These are phyloP conservation scores for Suillus alpinus DNA, from an alignment of 768 basidiomycete genomes.

Conservation along the genomic window DNA sequence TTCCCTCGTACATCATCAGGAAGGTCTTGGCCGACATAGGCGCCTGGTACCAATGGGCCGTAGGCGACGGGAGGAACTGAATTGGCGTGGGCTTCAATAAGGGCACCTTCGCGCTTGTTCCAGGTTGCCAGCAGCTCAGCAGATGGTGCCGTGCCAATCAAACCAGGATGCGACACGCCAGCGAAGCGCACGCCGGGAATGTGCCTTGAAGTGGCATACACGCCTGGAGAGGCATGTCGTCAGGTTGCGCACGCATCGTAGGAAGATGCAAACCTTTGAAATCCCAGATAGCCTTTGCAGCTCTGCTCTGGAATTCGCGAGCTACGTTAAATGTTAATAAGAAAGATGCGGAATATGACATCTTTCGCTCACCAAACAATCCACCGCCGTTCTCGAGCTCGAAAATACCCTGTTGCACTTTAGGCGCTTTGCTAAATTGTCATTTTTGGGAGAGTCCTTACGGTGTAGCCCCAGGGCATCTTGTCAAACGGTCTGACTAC, in stretches of 20 bases:
- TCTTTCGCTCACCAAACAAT: conserved; percentile 48
- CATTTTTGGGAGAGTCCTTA: conserved; percentile 21
- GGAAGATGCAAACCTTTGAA: conserved; percentile 46
- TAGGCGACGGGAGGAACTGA: conserved; percentile 66
- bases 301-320: conserved; percentile 64
- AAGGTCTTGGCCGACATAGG: conserved; percentile 70
- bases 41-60: conserved; percentile 55
- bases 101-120: conserved; percentile 67
- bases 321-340: conserved; percentile 31
- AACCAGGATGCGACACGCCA: conserved; percentile 72
- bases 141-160: conserved; percentile 77
- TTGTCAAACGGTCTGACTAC: conserved; percentile 64
- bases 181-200: conserved; percentile 80
- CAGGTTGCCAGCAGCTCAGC: conserved; percentile 68
- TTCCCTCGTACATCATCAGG: conserved; percentile 42
- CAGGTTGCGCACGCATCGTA: background rate
- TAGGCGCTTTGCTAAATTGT: background rate
- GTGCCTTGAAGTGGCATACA: conserved; percentile 73
- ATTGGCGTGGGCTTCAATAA: conserved; percentile 52
- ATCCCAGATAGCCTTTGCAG: conserved; percentile 82
- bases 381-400: conserved; percentile 73
- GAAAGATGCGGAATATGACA: background rate
- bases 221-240: conserved; percentile 36
- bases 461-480: conserved; percentile 83
- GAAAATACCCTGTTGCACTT: conserved; percentile 60